These are phyloP conservation scores for Starmerella apis DNA, from an alignment of 805 yeast genomes.

Conservation along the genomic window DNA sequence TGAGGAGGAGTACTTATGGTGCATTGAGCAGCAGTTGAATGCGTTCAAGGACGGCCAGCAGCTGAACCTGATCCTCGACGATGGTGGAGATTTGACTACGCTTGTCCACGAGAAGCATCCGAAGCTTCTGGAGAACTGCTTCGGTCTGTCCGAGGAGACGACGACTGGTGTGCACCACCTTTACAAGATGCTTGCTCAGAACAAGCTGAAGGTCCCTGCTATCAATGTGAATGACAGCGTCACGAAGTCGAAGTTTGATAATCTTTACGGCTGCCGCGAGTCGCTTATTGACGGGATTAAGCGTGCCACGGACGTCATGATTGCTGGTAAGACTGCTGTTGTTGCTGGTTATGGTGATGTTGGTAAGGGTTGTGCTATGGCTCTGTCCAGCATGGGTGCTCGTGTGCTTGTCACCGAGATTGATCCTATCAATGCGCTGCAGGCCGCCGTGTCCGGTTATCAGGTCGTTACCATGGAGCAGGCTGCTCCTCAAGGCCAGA, in stretches of 20 bases:
- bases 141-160: slow-evolving; percentile 96
- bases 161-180: slow-evolving; percentile 99
- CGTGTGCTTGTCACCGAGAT: slow-evolving; percentile 94
- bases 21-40: slow-evolving; percentile 97
- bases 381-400: slow-evolving; percentile 98
- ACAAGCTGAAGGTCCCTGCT: slow-evolving; percentile 91
- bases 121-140: slow-evolving; percentile 90
- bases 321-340: slow-evolving; percentile 97
- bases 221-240: slow-evolving; percentile 98
- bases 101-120: slow-evolving; percentile 97
- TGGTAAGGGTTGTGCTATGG: slow-evolving; percentile 99
- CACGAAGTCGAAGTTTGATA: slow-evolving; percentile 98
- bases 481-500: slow-evolving; percentile 87
- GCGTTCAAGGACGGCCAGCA: slow-evolving; percentile 93
- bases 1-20: slow-evolving; percentile 98
- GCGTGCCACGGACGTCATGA: slow-evolving; percentile 99
- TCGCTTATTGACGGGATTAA: slow-evolving; percentile 97
- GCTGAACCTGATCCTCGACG: slow-evolving; percentile 94
- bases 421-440: slow-evolving; percentile 98
- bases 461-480: slow-evolving; percentile 93
- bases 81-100: slow-evolving; percentile 97
- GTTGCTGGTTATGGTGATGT: slow-evolving; percentile 99
- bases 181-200: slow-evolving; percentile 88
- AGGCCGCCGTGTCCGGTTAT: slow-evolving; percentile 98
- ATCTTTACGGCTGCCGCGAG: slow-evolving; percentile 99